Conservation (phyloP, 306 rosid species). For the Gastrolobium bilobum region DNA sequence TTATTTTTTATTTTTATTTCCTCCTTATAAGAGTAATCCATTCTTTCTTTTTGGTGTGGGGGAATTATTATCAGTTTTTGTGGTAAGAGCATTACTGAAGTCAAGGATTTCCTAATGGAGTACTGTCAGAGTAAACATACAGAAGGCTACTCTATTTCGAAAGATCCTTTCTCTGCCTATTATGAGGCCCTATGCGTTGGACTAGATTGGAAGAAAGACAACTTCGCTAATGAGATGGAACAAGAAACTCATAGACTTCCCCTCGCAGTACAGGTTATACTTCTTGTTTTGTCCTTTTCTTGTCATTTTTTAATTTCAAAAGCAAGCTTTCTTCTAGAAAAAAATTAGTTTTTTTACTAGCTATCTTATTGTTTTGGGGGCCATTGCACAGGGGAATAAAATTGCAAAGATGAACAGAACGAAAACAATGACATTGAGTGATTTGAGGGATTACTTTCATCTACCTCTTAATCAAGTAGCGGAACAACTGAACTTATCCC, state of each 20-base stretch:
- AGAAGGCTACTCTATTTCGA: conserved; percentile 56
- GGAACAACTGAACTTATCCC: conserved; percentile 54
- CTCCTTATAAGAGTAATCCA: too few species aligned
- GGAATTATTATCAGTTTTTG: conserved; percentile 61
- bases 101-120: conserved; percentile 56
- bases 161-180: conserved; percentile 65
- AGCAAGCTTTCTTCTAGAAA: not conserved
- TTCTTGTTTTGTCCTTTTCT: not conserved
- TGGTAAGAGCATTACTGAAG: conserved; percentile 51
- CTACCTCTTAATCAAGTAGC: conserved; percentile 71
- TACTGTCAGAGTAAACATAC: conserved; percentile 56
- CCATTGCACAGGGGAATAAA: conserved; percentile 63
- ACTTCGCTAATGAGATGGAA: conserved; percentile 22
- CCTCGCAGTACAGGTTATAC: conserved; percentile 64
- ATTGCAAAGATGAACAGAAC: too few species aligned
- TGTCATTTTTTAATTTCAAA: too few species aligned
- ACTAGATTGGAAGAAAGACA: conserved; percentile 60
- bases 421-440: conserved; percentile 57
- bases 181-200: conserved; percentile 79
- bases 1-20: not conserved
- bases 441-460: conserved; percentile 60
- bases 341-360: not conserved
- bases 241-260: conserved; percentile 15
- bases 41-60: not conserved
- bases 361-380: not conserved